Conservation (phyloP, 495 filamentous ascomycete genomes). For the Xylaria castorea region DNA sequence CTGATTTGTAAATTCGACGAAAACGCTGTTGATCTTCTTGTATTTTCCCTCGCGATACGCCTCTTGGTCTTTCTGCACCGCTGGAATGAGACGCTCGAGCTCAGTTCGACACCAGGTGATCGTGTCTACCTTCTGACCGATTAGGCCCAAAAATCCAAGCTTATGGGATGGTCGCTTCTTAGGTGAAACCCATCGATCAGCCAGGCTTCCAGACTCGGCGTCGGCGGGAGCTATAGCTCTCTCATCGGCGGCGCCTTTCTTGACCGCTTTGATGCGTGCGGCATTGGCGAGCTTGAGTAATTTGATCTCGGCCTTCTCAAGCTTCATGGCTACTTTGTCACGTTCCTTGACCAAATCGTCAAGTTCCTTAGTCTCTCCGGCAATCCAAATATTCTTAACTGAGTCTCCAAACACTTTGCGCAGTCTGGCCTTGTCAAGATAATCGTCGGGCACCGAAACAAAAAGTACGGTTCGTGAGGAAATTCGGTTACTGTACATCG, state of each 20-base stretch:
- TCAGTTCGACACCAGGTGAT: conserved; percentile 91
- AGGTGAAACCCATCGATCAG: conserved; percentile 77
- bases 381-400: conserved; percentile 88
- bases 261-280: conserved; percentile 72
- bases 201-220: conserved; percentile 75
- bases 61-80: conserved; percentile 77
- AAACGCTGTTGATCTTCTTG: conserved; percentile 74
- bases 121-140: conserved; percentile 93
- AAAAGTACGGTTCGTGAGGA: conserved; percentile 95
- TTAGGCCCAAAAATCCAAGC: conserved; percentile 71
- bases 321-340: conserved; percentile 80
- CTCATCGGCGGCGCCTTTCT: conserved; percentile 66
- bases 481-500: conserved; percentile 84
- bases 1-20: conserved; percentile 86
- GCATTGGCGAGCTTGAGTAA: conserved; percentile 84
- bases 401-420: conserved; percentile 79
- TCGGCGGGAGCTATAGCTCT: conserved; percentile 57
- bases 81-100: conserved; percentile 80
- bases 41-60: conserved; percentile 73
- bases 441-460: conserved; percentile 78
- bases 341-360: conserved; percentile 86
- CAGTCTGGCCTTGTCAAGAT: conserved; percentile 74
- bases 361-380: conserved; percentile 78
- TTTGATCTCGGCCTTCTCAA: conserved; percentile 89
- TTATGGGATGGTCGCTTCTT: conserved; percentile 89